Evolutionary conservation across 208 protist genomes (phyloP).

Genomic region (Wallacemonas sp.): DNA sequence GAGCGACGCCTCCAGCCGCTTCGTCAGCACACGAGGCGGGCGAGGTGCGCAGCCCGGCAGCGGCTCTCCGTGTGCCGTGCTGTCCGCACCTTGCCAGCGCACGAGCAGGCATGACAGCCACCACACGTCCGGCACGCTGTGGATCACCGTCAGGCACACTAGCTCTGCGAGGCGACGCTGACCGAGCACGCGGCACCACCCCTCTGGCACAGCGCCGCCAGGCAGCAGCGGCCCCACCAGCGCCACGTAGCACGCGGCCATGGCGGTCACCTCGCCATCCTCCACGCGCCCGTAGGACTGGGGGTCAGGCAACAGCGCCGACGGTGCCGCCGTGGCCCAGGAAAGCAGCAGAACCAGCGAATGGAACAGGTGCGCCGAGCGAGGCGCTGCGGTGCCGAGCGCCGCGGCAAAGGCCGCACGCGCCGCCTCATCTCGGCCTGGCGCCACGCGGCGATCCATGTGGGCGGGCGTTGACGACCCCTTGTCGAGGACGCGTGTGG

Average conservation of each 20-base stretch:
- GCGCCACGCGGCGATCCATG: conserved; percentile 9
- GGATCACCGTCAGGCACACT: conserved; percentile 29
- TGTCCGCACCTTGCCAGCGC: conserved; percentile 1
- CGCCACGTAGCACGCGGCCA: neutral
- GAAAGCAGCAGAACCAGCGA: conserved; percentile 54
- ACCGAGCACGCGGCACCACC: neutral
- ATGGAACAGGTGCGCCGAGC: conserved; percentile 53
- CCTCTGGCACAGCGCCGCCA: neutral
- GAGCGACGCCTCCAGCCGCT: conserved; percentile 10
- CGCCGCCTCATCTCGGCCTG: conserved; percentile 3
- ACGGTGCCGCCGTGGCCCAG: conserved; percentile 21
- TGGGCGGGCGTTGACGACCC: neutral
- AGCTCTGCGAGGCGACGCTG: conserved; percentile 25
- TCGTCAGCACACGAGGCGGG: neutral
- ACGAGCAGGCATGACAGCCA: conserved; percentile 20
- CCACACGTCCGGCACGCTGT: conserved; percentile 33
- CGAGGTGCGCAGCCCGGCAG: neutral
- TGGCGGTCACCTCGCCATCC: neutral
- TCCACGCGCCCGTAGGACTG: neutral
- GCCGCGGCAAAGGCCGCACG: conserved; percentile 10
- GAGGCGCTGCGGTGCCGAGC: conserved; percentile 21
- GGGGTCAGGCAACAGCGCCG: neutral
- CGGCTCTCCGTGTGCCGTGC: neutral
- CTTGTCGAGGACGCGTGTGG: too few relatives aligned
- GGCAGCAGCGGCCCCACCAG: neutral